These are phyloP conservation scores for Cucumis sativus DNA, from an alignment of 306 rosid genomes.

Conservation along the genomic window Cucumber_9930_V3 NC_026655.2:1823001-1823500, in stretches of 20 bases:
- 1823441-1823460: conserved; percentile 50
- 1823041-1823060: no score
- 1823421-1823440: conserved; percentile 51
- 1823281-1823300: neutral
- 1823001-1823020: no score
- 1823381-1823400: conserved; percentile 41
- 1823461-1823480: conserved; percentile 48
- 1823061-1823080: no score
- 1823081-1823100: no score
- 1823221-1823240: neutral
- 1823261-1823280: neutral
- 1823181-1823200: conserved; percentile 67
- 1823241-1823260: no score
- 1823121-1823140: neutral
- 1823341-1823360: conserved; percentile 37
- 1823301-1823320: conserved; percentile 26
- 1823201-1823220: conserved; percentile 49
- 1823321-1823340: conserved; percentile 57
- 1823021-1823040: no score
- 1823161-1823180: conserved; percentile 55
- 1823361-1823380: conserved; percentile 46
- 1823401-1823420: conserved; percentile 41
- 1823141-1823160: neutral
- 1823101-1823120: neutral
- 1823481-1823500: neutral